Evolutionary conservation across 106 monocot genomes (phyloP), one percentile per base, ranked within the genome.

Genomic region (Hemerocallis citrina): DNA sequence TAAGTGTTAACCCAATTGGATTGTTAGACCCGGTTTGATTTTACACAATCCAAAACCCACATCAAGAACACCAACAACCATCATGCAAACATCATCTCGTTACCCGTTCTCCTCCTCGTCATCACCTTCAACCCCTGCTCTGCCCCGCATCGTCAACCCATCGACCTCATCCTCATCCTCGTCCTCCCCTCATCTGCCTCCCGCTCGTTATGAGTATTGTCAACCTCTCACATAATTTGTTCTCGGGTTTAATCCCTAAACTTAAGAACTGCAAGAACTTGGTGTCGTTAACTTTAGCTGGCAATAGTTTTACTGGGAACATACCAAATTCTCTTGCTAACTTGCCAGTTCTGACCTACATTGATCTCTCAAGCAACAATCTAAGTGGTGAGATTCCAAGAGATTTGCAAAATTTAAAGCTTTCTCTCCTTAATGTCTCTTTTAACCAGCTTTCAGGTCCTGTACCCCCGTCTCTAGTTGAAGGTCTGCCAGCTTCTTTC

Each of bases 371-470:
- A 2, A 65, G 52, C 40, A 88, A 88, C 40, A 76, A 71, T 30
- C 82, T 88, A 12, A 83, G 44, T 23, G 88, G 88, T 3, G 76
- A 70, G 46, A 83, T 88, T n/a, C 88, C 88, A 5, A 38, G 50
- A 55, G 88, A 66, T 39, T 61, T 88, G 35, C 76, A 79, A 42
- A 75, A 79, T 50, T 47, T 88, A 72, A 88, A 88, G 60, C 79
- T 88, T 12, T 82, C 88, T 2, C 38, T 88, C 74, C 77, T 88
- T 54, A 88, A 88, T 68, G 82, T 88, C 5, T 88, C 88, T 1
- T 88, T 64, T 52, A 88, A 88, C 34, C 76, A 69, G 21, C 70
- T 88, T 31, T 80, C 82, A 7, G 88, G 88, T 20, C 41, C 66
- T 4, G 88, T 88, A 23, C 83, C 88, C 0, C 9, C 39, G 19